Base-by-base conservation (phyloP, 2,329 filamentous ascomycete species). In the Colletotrichum eremochloae region DNA sequence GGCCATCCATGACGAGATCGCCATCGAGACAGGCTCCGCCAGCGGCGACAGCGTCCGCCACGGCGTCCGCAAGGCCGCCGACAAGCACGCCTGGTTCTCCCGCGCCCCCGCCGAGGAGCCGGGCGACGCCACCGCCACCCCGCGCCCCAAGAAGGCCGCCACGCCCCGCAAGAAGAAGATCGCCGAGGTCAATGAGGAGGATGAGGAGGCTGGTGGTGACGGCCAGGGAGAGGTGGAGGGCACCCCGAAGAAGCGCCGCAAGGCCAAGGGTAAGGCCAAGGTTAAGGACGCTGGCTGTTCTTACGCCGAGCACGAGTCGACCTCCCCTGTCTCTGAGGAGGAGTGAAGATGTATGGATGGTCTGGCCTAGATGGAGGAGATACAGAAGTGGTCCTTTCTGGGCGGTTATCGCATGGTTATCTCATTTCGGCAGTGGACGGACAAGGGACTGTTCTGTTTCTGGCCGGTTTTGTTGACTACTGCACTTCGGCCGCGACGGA, bases 141-240 rank as follows among this genome's bases (percentile, higher is more conserved):
- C 64, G 8, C 57, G 64, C 9, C 56, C 58, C 53, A 72, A 60
- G 50, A 72, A 72, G 44, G 29, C 46, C 5, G 44, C 65, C 38
- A 62, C 2, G 31, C 56, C 66, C 14, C 70, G 65, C 55, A 72
- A 70, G 61, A 72, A 72, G 55, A 72, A 70, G 61, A 33, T 64
- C 4, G 38, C 55, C 6, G 58, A 61, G 31, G 46, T 33, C 8
- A 40, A 15, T 8, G 55, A 65, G 14, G 55, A 55, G 20, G 66
- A 33, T 5, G 66, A 7, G 15, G 15, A n/a, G 5, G 40, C 40
- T 18, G 6, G 18, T 15, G 5, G 18, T 18, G 44, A 7, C 44
- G 44, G 18, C 5, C 20, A 48, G 46, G 20, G 46, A 48, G 46
- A 48, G 3, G 46, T 24, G 15, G 48, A 70, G 18, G 66, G 57